Conservation (phyloP, 768 basidiomycete genomes). For the Lactifluus volemus region DNA sequence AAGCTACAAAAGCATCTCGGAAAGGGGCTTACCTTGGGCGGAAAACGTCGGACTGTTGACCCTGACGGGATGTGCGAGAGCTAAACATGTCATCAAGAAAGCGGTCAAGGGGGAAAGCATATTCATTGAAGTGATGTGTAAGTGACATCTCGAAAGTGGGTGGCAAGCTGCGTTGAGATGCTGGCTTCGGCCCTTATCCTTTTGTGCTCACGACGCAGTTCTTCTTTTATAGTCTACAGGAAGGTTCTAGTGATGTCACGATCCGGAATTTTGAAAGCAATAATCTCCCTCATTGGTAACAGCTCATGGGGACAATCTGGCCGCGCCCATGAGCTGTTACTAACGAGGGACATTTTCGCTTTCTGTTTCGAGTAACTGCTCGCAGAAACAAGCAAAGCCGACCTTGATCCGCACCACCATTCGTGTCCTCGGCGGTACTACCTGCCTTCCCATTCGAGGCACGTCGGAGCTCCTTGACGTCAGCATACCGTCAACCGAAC, state of each 20-base stretch:
- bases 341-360: neutral
- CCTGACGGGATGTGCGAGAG: slow-evolving; percentile 17
- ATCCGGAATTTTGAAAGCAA: neutral
- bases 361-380: neutral
- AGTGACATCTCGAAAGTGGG: slow-evolving; percentile 23
- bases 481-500: neutral
- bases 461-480: neutral
- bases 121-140: slow-evolving; percentile 32
- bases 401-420: neutral
- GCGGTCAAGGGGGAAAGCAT: slow-evolving; percentile 34
- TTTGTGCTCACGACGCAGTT: neutral
- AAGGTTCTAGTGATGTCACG: neutral
- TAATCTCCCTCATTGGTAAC: too few species aligned
- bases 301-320: too few species aligned
- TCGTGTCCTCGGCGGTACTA: neutral
- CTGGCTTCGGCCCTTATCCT: neutral
- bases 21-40: slow-evolving; percentile 9
- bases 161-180: neutral
- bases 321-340: neutral
- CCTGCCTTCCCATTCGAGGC: neutral
- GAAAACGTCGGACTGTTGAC: slow-evolving; percentile 8
- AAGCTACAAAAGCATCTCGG: neutral
- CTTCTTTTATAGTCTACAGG: neutral
- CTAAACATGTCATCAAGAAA: slow-evolving; percentile 35
- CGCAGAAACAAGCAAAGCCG: neutral